phyloP scores from a whole-genome alignment of 139 green algal genomes.

The Mychonastes homosphaera region DNA sequence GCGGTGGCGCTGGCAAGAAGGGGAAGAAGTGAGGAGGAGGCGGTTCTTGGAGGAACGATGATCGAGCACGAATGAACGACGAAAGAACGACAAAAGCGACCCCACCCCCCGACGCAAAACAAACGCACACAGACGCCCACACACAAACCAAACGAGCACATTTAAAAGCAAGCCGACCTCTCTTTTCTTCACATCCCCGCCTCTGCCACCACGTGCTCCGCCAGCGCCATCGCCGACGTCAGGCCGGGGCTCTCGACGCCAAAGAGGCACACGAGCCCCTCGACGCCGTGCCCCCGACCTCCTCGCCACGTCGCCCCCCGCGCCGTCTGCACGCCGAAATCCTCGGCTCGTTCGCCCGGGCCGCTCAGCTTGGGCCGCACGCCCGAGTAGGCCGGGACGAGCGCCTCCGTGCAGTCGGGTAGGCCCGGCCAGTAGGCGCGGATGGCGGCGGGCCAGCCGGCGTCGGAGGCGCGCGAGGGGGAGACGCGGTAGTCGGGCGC shows the following conservation, averaged over 20 bases:
- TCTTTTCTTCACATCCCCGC: too few species aligned
- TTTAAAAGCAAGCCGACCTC: too few species aligned
- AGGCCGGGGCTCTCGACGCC: conserved; percentile 83
- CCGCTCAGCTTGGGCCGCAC: conserved; percentile 46
- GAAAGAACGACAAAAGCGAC: too few species aligned
- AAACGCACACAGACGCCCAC: too few species aligned
- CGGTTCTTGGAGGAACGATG: too few species aligned
- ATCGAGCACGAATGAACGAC: too few species aligned
- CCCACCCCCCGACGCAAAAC: too few species aligned
- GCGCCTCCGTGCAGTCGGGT: conserved; percentile 36
- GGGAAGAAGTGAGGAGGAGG: too few species aligned
- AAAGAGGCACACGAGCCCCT: conserved; percentile 60
- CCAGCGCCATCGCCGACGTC: conserved; percentile 60
- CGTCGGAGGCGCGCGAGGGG: conserved; percentile 20
- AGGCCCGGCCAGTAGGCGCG: conserved; percentile 64
- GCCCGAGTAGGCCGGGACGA: conserved; percentile 56
- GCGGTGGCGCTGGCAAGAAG: too few species aligned
- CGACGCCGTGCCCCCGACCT: conserved; percentile 35
- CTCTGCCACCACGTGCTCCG: conserved; percentile 40
- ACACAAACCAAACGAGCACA: too few species aligned
- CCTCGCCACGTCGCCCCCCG: conserved; percentile 48
- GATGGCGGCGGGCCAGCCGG: too few species aligned
- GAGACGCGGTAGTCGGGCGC: conserved; percentile 34
- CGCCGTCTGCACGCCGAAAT: conserved; percentile 52
- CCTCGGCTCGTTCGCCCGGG: conserved; percentile 39